These are phyloP conservation scores for Pyrenochaeta sp. DNA, from an alignment of 2,329 filamentous ascomycete species.

Conservation along the genomic window DNA sequence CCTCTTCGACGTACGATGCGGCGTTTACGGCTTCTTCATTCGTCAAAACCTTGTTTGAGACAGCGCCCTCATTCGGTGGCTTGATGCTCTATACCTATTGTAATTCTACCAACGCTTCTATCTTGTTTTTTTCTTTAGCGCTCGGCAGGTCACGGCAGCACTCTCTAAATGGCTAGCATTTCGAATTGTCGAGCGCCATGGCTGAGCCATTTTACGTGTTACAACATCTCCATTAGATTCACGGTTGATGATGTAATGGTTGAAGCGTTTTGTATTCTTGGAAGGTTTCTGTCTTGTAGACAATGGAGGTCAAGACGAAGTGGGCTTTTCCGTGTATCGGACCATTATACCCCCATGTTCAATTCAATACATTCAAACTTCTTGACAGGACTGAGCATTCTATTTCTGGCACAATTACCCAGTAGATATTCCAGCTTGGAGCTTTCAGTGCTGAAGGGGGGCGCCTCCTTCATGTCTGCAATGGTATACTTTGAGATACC, in stretches of 20 bases:
- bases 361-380: background rate
- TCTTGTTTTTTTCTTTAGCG: slow-evolving; percentile 14
- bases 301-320: background rate
- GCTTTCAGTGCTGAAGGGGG: no score
- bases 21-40: slow-evolving; percentile 47
- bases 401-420: background rate
- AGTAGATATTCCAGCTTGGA: background rate
- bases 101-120: slow-evolving; percentile 25
- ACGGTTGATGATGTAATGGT: slow-evolving; percentile 13
- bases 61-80: slow-evolving; percentile 40
- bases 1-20: slow-evolving; percentile 47
- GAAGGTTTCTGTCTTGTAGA: slow-evolving; percentile 2
- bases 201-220: slow-evolving; percentile 1
- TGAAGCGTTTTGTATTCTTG: slow-evolving; percentile 15
- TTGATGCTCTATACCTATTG: slow-evolving; percentile 32
- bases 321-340: background rate
- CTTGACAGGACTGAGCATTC: background rate
- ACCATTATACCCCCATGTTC: background rate
- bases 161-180: background rate
- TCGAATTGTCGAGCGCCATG: slow-evolving; percentile 1
- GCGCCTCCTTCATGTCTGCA: no score
- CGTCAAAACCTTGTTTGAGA: slow-evolving; percentile 36
- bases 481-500: no score
- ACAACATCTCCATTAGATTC: slow-evolving; percentile 6
- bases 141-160: slow-evolving; percentile 15